phyloP scores from a whole-genome alignment of 2,329 filamentous ascomycete genomes.

The Tolypocladium album region DNA sequence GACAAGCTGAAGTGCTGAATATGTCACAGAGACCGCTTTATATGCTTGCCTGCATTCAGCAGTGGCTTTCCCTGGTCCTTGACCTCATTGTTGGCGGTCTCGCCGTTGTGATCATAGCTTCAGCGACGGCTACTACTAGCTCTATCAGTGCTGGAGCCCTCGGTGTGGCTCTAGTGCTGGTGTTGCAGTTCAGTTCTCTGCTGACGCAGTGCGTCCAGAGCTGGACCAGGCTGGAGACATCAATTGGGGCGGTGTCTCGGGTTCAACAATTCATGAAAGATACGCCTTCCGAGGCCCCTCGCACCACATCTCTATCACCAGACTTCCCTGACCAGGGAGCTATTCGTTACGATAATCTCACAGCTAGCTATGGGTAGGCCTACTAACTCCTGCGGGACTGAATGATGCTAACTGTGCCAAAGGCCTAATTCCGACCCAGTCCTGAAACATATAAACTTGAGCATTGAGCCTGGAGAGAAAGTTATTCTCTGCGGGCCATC shows the following conservation, averaged over 20 bases:
- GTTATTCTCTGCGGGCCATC: conserved; percentile 33
- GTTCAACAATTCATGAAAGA: conserved; percentile 20
- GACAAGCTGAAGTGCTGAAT: conserved; percentile 18
- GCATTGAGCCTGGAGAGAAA: conserved; percentile 20
- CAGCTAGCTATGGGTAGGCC: conserved; percentile 14
- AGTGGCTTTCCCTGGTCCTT: conserved; percentile 36
- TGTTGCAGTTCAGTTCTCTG: conserved; percentile 16
- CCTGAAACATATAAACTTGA: conserved; percentile 16
- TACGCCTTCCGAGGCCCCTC: conserved; percentile 7
- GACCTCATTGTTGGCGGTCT: conserved; percentile 34
- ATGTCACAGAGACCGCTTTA: conserved; percentile 20
- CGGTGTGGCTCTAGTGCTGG: conserved; percentile 13
- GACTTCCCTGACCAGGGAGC: conserved; percentile 19
- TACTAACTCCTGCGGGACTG: background rate
- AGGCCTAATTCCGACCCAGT: conserved; percentile 5
- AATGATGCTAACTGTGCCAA: background rate
- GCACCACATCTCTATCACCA: conserved; percentile 1
- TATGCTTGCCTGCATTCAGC: conserved; percentile 34
- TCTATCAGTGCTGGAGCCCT: conserved; percentile 16
- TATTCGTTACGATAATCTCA: conserved; percentile 15
- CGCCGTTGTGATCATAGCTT: conserved; percentile 30
- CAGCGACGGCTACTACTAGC: conserved; percentile 23
- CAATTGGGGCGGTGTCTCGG: conserved; percentile 22
- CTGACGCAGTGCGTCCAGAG: conserved; percentile 19
- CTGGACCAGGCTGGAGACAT: conserved; percentile 20